A percentile compares a stretch with the other conserved stretches of the same genome.
Evolutionary conservation across 768 basidiomycete genomes (phyloP).

Genomic region (Collybiopsis confluens): DNA sequence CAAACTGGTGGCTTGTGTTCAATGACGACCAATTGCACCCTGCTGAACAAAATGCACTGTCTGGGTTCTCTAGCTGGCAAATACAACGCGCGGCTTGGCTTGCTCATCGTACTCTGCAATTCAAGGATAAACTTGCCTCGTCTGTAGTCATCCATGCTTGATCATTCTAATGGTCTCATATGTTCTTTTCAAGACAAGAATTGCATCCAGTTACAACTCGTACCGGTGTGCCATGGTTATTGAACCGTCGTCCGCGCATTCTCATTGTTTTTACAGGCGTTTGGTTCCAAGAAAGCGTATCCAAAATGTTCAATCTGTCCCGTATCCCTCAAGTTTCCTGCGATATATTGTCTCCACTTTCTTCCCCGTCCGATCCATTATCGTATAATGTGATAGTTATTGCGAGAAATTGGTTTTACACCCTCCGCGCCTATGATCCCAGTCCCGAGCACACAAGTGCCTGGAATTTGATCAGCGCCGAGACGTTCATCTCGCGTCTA

Average conservation of each 20-base stretch:
- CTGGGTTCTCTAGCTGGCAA: slow-evolving; percentile 69
- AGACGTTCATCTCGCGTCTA: slow-evolving; percentile 41
- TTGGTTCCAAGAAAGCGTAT: slow-evolving; percentile 58
- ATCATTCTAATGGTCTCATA: neutral
- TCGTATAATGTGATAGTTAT: slow-evolving; percentile 65
- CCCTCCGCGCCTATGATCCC: slow-evolving; percentile 60
- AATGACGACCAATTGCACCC: slow-evolving; percentile 51
- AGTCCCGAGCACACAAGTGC: slow-evolving; percentile 14
- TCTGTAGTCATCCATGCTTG: slow-evolving; percentile 27
- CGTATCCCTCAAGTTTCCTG: slow-evolving; percentile 67
- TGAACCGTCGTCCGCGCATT: too few relatives aligned
- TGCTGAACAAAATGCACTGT: slow-evolving; percentile 16
- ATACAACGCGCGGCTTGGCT: slow-evolving; percentile 82
- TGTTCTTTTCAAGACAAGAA: slow-evolving; percentile 48
- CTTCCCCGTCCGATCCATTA: slow-evolving; percentile 37
- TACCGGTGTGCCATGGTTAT: slow-evolving; percentile 42
- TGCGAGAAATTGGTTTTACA: slow-evolving; percentile 76
- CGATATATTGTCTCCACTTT: slow-evolving; percentile 56
- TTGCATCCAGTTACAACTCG: slow-evolving; percentile 67
- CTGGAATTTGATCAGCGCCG: slow-evolving; percentile 26
- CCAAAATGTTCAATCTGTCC: slow-evolving; percentile 70
- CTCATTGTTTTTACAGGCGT: slow-evolving; percentile 41
- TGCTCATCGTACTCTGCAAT: slow-evolving; percentile 64
- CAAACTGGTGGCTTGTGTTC: slow-evolving; percentile 95
- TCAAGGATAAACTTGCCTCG: slow-evolving; percentile 64